phyloP scores from a whole-genome alignment of 2,329 filamentous ascomycete species.

The Cadophora sp. region DNA sequence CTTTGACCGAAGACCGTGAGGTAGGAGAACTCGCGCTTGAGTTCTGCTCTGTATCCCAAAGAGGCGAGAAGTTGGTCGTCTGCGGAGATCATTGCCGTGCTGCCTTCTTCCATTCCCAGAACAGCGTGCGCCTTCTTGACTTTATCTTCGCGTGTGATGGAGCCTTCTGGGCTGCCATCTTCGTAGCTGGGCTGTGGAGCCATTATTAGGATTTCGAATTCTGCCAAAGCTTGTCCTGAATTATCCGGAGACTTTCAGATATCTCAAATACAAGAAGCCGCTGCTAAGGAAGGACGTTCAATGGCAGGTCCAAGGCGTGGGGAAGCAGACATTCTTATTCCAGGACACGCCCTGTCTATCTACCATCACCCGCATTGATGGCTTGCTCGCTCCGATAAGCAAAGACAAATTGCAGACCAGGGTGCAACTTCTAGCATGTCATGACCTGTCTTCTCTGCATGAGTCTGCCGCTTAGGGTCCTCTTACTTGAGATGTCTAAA shows the following conservation, averaged over 20 bases:
- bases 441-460: conserved; percentile 12
- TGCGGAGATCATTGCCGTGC: conserved; percentile 21
- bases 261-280: background rate
- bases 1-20: conserved; percentile 43
- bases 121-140: conserved; percentile 23
- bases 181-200: conserved; percentile 14
- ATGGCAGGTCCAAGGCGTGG: background rate
- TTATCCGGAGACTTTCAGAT: background rate
- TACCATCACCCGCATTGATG: background rate
- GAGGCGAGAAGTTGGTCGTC: conserved; percentile 42
- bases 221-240: background rate
- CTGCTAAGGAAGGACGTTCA: background rate
- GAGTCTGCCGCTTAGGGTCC: conserved; percentile 14
- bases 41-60: conserved; percentile 42
- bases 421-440: conserved; percentile 8
- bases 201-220: conserved; percentile 15
- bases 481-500: conserved; percentile 7
- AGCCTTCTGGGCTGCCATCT: conserved; percentile 22
- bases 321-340: conserved; percentile 17
- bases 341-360: conserved; percentile 2
- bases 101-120: conserved; percentile 24
- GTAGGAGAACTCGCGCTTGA: conserved; percentile 44
- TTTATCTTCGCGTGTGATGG: conserved; percentile 27
- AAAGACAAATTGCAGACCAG: conserved; percentile 8
- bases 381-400: conserved; percentile 16